Conservation (phyloP, 2,329 filamentous ascomycete genomes). For the Scytalidium lignicola region DNA sequence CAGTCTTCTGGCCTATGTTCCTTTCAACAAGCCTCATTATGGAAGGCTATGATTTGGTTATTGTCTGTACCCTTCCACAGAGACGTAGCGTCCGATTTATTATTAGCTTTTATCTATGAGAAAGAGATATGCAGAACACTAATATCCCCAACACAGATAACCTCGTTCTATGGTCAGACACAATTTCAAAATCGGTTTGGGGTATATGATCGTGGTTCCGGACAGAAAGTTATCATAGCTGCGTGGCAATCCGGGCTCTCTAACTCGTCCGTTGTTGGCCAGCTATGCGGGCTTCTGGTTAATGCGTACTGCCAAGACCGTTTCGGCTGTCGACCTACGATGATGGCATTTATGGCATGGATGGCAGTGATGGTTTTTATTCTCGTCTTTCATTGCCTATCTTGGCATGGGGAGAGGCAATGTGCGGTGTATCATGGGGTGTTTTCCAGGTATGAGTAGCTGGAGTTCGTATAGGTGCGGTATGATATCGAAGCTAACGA, state of each 20-base stretch:
- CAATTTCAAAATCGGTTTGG: slow-evolving; percentile 8
- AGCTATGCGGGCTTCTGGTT: slow-evolving; percentile 25
- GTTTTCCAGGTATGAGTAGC: slow-evolving; percentile 12
- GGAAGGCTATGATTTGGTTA: slow-evolving; percentile 8
- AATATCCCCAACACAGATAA: slow-evolving; percentile 8
- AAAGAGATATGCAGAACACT: no score
- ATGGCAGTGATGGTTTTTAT: slow-evolving; percentile 9
- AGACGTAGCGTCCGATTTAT: no score
- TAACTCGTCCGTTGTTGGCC: slow-evolving; percentile 18
- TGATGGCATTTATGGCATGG: slow-evolving; percentile 17
- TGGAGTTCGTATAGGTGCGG: not conserved
- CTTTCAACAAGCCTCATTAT: slow-evolving; percentile 8
- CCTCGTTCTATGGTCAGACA: slow-evolving; percentile 9
- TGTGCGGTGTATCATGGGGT: slow-evolving; percentile 13
- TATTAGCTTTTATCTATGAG: no score
- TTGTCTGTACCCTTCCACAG: slow-evolving; percentile 2
- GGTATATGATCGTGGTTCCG: slow-evolving; percentile 1
- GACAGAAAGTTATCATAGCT: not conserved
- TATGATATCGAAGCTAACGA: not conserved
- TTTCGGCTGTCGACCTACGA: slow-evolving; percentile 25
- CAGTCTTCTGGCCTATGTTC: slow-evolving; percentile 12
- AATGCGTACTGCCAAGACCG: slow-evolving; percentile 26
- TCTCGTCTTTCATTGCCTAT: slow-evolving; percentile 8
- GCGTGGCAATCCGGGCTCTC: slow-evolving; percentile 6
- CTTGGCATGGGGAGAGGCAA: slow-evolving; percentile 7